phyloP scores from a whole-genome alignment of 1,284 basidiomycete genomes.

The Ustilago trichophora region DNA sequence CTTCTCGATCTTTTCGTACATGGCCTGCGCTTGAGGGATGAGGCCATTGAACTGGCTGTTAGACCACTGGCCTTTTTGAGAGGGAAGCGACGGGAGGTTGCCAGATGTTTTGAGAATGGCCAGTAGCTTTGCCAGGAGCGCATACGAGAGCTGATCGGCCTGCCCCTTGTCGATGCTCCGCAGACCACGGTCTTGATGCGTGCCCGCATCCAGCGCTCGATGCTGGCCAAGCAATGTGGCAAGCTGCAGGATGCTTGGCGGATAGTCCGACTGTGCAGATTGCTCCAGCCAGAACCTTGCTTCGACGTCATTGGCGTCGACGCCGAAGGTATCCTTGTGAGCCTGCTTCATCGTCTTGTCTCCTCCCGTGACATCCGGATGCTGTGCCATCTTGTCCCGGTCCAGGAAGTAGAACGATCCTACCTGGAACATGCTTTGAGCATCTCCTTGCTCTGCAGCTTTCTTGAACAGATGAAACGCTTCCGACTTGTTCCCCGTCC shows the following conservation, averaged over 20 bases:
- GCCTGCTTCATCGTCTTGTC: slow-evolving; percentile 41
- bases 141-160: slow-evolving; percentile 40
- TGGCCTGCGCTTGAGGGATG: slow-evolving; percentile 40
- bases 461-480: slow-evolving; percentile 47
- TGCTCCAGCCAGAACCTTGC: slow-evolving; percentile 56
- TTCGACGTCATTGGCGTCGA: slow-evolving; percentile 47
- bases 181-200: slow-evolving; percentile 9
- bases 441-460: slow-evolving; percentile 55
- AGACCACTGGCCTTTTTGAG: slow-evolving; percentile 44
- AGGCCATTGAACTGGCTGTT: slow-evolving; percentile 42
- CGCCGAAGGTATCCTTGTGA: slow-evolving; percentile 47
- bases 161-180: slow-evolving; percentile 20
- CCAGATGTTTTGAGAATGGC: slow-evolving; percentile 44
- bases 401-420: slow-evolving; percentile 52
- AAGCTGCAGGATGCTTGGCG: slow-evolving; percentile 39
- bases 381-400: slow-evolving; percentile 36
- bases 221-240: slow-evolving; percentile 33
- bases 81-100: slow-evolving; percentile 37
- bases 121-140: slow-evolving; percentile 35
- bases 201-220: slow-evolving; percentile 23
- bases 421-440: slow-evolving; percentile 56
- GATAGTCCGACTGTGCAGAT: slow-evolving; percentile 35
- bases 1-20: slow-evolving; percentile 41
- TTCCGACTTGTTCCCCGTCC: slow-evolving; percentile 15
- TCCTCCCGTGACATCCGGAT: slow-evolving; percentile 24